Percentiles rank a stretch among this genome's conserved stretches.
Conservation (phyloP, 495 filamentous ascomycete genomes). For the Neurospora sp. region DNA sequence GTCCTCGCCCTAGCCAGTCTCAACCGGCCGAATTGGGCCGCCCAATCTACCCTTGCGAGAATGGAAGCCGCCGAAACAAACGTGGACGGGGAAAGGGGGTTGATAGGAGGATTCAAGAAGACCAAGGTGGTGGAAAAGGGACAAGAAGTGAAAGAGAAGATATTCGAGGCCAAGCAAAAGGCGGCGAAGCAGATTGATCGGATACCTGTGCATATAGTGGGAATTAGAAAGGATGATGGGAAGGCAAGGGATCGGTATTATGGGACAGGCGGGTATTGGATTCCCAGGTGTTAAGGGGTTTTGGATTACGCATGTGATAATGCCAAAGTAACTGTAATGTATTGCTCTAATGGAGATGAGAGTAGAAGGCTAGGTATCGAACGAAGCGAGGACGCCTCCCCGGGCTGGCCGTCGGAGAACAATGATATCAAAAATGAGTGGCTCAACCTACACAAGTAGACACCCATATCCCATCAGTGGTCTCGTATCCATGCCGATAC, state of each 20-base stretch:
- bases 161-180: background rate
- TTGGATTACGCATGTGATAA: background rate
- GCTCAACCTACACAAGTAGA: background rate
- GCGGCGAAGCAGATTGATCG: constrained; percentile 31
- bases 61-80: constrained; percentile 17
- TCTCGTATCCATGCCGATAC: background rate
- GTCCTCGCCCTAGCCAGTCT: constrained; percentile 40
- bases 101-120: constrained; percentile 18
- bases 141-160: background rate
- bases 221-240: constrained; percentile 43
- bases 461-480: background rate
- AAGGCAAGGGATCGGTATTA: constrained; percentile 35
- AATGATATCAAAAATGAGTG: background rate
- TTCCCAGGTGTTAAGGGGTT: constrained; percentile 17
- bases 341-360: background rate
- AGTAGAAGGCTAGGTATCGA: background rate
- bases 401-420: background rate
- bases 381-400: background rate
- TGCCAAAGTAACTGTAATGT: background rate
- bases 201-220: constrained; percentile 44
- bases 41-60: constrained; percentile 23
- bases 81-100: constrained; percentile 28
- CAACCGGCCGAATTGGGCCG: constrained; percentile 43
- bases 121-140: constrained; percentile 30
- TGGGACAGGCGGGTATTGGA: constrained; percentile 35